These are phyloP conservation scores for Botryotinia calthae DNA, from an alignment of 2,329 filamentous ascomycete genomes.

Conservation along the genomic window DNA sequence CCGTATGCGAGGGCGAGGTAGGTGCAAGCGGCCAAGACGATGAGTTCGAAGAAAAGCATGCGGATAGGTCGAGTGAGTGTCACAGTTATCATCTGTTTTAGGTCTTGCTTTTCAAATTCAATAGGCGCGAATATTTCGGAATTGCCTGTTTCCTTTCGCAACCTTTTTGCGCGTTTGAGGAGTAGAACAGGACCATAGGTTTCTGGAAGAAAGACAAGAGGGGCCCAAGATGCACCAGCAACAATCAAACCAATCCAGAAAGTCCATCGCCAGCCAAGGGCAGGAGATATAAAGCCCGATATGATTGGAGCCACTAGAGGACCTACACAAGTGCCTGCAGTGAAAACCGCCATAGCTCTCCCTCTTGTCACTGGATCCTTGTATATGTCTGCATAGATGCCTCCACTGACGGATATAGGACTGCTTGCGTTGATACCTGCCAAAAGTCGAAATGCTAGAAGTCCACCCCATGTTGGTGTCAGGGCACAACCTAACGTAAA, in stretches of 20 bases:
- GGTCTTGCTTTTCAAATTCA: conserved; percentile 59
- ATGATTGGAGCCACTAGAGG: conserved; percentile 61
- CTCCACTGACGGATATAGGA: conserved; percentile 60
- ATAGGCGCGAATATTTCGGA: conserved; percentile 56
- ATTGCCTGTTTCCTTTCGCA: conserved; percentile 58
- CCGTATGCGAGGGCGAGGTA: conserved; percentile 61
- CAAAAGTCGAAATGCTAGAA: conserved; percentile 62
- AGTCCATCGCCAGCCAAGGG: conserved; percentile 60
- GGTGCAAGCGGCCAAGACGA: conserved; percentile 60
- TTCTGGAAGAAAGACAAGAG: conserved; percentile 63
- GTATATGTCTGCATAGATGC: conserved; percentile 66
- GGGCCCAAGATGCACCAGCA: conserved; percentile 58
- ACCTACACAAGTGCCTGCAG: conserved; percentile 63
- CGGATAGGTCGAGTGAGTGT: conserved; percentile 59
- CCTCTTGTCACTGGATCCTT: conserved; percentile 54
- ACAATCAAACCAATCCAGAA: conserved; percentile 62
- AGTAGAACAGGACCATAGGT: conserved; percentile 60
- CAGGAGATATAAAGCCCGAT: conserved; percentile 56
- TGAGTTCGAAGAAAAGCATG: conserved; percentile 59
- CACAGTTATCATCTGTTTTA: conserved; percentile 50
- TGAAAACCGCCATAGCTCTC: conserved; percentile 61
- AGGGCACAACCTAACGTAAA: conserved; percentile 63
- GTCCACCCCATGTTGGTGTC: conserved; percentile 57
- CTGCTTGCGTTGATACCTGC: conserved; percentile 57
- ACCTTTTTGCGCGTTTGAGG: conserved; percentile 53